phyloP scores from a whole-genome alignment of 345 rosid species.

The Eucalyptus cloeziana region DNA sequence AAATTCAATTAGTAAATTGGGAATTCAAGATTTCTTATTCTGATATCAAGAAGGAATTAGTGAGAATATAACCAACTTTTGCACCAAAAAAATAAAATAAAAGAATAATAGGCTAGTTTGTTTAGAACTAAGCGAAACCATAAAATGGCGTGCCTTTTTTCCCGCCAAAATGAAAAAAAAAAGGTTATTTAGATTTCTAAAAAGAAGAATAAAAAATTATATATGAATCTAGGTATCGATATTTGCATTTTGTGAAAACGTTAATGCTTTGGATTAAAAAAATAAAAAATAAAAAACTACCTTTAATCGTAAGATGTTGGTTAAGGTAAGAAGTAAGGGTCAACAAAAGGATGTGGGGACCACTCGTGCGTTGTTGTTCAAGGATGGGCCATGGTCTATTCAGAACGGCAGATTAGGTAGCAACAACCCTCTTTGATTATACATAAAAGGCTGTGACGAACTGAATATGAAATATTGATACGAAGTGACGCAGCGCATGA shows the following conservation, averaged over 20 bases:
- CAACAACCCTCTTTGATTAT: background rate
- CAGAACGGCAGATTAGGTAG: background rate
- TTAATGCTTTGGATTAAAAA: background rate
- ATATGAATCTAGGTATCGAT: background rate
- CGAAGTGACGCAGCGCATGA: background rate
- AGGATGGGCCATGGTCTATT: background rate
- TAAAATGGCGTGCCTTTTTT: background rate
- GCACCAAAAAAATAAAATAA: background rate
- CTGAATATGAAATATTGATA: background rate
- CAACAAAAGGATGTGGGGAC: background rate
- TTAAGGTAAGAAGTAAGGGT: background rate
- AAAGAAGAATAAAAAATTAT: background rate
- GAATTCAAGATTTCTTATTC: background rate
- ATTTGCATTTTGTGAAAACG: background rate
- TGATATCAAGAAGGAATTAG: background rate
- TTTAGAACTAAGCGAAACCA: background rate
- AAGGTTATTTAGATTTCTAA: background rate
- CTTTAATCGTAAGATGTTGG: background rate
- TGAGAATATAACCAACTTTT: background rate
- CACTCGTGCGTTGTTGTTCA: background rate
- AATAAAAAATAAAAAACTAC: too few species aligned
- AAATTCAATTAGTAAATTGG: background rate
- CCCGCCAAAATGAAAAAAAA: background rate
- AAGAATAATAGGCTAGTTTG: background rate
- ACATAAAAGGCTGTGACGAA: slow-evolving; percentile 32